These are phyloP conservation scores for Vaccinium myrtillus DNA, from an alignment of 148 eudicot species.

Conservation along the genomic window DNA sequence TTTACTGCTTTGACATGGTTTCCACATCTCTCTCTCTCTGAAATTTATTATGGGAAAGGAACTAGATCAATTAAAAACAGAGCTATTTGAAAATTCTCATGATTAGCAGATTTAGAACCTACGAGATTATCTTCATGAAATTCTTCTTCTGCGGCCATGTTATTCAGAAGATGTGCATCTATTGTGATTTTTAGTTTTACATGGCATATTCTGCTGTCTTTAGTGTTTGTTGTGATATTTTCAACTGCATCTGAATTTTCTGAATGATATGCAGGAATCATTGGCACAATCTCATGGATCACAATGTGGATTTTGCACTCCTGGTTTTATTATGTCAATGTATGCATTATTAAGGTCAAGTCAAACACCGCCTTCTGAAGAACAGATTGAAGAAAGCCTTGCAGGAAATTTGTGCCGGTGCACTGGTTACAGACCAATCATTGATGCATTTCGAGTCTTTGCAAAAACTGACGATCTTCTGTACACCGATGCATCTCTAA, in stretches of 20 bases:
- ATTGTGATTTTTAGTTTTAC: neutral
- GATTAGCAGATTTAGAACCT: neutral
- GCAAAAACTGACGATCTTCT: conserved; percentile 75
- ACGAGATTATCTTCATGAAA: neutral
- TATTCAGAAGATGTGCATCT: neutral
- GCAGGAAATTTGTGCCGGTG: conserved; percentile 98
- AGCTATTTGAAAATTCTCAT: neutral
- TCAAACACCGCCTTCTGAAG: conserved; percentile 67
- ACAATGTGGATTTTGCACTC: conserved; percentile 99
- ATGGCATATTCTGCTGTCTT: neutral
- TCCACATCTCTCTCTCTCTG: neutral
- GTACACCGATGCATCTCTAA: conserved; percentile 45
- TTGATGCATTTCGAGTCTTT: conserved; percentile 93
- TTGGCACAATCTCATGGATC: conserved; percentile 89
- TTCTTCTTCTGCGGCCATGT: neutral
- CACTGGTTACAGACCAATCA: conserved; percentile 93
- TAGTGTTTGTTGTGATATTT: neutral
- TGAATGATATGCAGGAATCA: conserved; percentile 58
- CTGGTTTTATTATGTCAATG: conserved; percentile 99
- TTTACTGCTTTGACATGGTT: neutral
- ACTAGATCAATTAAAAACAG: neutral
- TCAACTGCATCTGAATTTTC: conserved; percentile 15
- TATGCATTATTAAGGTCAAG: conserved; percentile 90
- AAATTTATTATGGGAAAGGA: neutral
- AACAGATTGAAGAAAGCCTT: conserved; percentile 92